These are phyloP conservation scores for Plasmopara viticola DNA, from an alignment of 352 stramenopile species.

Conservation along the genomic window DNA sequence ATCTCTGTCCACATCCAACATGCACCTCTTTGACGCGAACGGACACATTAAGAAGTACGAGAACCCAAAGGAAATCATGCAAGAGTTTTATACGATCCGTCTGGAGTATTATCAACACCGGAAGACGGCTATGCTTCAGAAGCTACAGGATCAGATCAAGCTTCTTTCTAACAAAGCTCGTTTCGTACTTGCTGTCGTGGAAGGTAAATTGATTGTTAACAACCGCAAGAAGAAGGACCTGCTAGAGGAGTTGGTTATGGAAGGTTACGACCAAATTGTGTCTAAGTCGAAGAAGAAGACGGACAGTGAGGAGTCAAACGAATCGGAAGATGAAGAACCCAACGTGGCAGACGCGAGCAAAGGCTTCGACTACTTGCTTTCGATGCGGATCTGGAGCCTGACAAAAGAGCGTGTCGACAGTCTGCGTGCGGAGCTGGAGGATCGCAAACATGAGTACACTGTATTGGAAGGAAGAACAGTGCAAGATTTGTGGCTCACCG, in stretches of 20 bases:
- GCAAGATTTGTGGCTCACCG: constrained; percentile 89
- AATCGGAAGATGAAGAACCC: constrained; percentile 49
- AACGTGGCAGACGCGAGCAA: constrained; percentile 27
- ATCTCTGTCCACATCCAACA: constrained; percentile 93
- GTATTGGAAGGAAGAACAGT: constrained; percentile 76
- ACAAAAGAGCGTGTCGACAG: constrained; percentile 91
- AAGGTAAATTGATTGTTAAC: constrained; percentile 89
- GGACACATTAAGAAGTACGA: constrained; percentile 93
- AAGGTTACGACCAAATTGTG: constrained; percentile 85
- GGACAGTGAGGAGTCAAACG: constrained; percentile 37
- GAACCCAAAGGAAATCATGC: constrained; percentile 87
- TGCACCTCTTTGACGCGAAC: constrained; percentile 92
- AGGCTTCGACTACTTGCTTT: constrained; percentile 94
- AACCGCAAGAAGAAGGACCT: constrained; percentile 92
- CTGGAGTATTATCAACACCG: constrained; percentile 90
- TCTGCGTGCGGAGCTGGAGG: constrained; percentile 83
- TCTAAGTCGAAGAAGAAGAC: constrained; percentile 45
- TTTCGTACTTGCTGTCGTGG: constrained; percentile 93
- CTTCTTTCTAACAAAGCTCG: constrained; percentile 92
- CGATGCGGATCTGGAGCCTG: constrained; percentile 92
- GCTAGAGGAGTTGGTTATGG: constrained; percentile 76
- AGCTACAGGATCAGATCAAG: constrained; percentile 87
- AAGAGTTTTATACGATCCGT: constrained; percentile 92
- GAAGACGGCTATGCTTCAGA: constrained; percentile 85
- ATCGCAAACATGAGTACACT: constrained; percentile 80